Evolutionary conservation across 2,329 filamentous ascomycete species (phyloP).

Genomic region (Neofusicoccum ribis): DNA sequence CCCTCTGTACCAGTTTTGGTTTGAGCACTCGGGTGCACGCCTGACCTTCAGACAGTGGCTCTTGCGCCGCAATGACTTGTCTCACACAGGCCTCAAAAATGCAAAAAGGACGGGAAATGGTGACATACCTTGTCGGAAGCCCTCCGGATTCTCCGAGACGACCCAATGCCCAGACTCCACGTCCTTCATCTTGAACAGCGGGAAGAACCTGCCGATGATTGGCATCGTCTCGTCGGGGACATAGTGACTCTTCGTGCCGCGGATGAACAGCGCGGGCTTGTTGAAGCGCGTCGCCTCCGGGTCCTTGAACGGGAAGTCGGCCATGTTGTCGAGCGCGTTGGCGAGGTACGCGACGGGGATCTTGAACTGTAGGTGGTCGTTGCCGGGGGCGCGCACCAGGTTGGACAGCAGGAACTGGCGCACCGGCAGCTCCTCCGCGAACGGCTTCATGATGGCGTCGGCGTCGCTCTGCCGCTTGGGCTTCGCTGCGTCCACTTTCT

Average conservation of each 20-base stretch:
- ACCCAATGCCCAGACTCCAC: constrained; percentile 84
- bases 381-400: constrained; percentile 58
- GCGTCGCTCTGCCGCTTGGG: constrained; percentile 74
- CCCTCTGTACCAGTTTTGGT: too few species aligned
- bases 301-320: constrained; percentile 83
- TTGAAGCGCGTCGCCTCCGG: constrained; percentile 68
- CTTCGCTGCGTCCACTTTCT: constrained; percentile 68
- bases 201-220: constrained; percentile 80
- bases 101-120: neutral
- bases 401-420: constrained; percentile 93
- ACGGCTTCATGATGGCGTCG: constrained; percentile 70
- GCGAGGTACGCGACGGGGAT: constrained; percentile 75
- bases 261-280: constrained; percentile 77
- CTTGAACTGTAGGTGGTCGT: constrained; percentile 67
- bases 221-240: constrained; percentile 78
- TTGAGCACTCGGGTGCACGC: neutral
- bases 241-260: constrained; percentile 76
- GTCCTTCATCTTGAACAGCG: constrained; percentile 70
- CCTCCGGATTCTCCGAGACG: constrained; percentile 82
- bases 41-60: neutral
- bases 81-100: constrained; percentile 33
- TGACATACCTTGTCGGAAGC: constrained; percentile 49
- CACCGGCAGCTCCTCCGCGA: constrained; percentile 63
- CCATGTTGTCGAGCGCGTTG: constrained; percentile 69
- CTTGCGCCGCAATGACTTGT: neutral